These are phyloP conservation scores for Trichoderma cornu-damae DNA, from an alignment of 2,329 filamentous ascomycete species.

Conservation along the genomic window DNA sequence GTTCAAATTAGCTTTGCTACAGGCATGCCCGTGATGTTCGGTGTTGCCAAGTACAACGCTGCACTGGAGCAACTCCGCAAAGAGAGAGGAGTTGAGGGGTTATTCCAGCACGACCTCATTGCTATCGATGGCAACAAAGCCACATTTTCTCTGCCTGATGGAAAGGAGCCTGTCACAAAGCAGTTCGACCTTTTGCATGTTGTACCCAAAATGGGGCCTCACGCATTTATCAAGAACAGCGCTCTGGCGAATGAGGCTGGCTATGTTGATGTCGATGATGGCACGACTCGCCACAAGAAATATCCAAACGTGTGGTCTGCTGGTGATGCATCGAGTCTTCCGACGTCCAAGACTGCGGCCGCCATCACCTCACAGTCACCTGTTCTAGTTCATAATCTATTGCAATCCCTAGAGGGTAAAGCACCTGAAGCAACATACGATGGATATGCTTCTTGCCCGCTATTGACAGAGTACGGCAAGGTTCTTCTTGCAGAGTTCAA, in stretches of 20 bases:
- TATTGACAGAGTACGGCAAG: constrained; percentile 54
- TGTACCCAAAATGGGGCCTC: constrained; percentile 55
- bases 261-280: constrained; percentile 53
- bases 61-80: constrained; percentile 49
- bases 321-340: constrained; percentile 55
- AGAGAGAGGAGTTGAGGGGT: constrained; percentile 51
- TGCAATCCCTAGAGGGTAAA: constrained; percentile 42
- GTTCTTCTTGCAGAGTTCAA: constrained; percentile 62
- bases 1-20: constrained; percentile 54
- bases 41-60: constrained; percentile 54
- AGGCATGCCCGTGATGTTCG: constrained; percentile 53
- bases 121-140: constrained; percentile 50
- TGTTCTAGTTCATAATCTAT: constrained; percentile 45
- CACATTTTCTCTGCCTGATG: constrained; percentile 42
- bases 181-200: constrained; percentile 53
- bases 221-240: constrained; percentile 50
- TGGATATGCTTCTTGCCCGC: constrained; percentile 52
- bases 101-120: constrained; percentile 54
- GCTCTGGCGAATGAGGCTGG: constrained; percentile 50
- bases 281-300: constrained; percentile 48
- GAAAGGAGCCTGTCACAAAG: constrained; percentile 40
- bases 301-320: constrained; percentile 55
- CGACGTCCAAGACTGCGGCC: constrained; percentile 53
- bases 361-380: constrained; percentile 49
- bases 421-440: constrained; percentile 43